These are phyloP conservation scores for Micractinium sp. DNA, from an alignment of 139 green algal genomes.

Conservation along the genomic window DNA sequence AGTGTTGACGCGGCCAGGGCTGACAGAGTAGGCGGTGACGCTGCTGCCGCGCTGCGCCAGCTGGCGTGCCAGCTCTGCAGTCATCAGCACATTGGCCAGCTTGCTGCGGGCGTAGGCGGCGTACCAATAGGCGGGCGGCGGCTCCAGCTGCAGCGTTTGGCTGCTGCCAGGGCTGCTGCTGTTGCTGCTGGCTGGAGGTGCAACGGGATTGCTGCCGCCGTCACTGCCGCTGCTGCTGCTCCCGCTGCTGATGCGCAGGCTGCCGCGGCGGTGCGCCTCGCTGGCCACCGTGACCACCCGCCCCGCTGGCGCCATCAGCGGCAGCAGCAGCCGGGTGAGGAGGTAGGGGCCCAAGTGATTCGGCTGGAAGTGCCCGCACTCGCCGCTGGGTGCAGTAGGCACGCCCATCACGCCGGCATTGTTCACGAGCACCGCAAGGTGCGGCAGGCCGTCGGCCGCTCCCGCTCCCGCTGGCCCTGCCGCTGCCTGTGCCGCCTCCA, in stretches of 20 bases:
- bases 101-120: slow-evolving; percentile 66
- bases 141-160: not conserved
- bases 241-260: slow-evolving; percentile 1
- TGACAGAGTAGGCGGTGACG: slow-evolving; percentile 39
- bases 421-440: slow-evolving; percentile 65
- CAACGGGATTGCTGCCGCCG: not conserved
- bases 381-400: slow-evolving; percentile 1
- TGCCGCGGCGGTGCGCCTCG: slow-evolving; percentile 56
- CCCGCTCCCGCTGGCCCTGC: not conserved
- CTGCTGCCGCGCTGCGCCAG: slow-evolving; percentile 4
- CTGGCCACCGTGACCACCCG: slow-evolving; percentile 69
- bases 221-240: not conserved
- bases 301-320: slow-evolving; percentile 39
- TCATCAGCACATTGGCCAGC: slow-evolving; percentile 71
- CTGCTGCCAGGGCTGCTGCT: not conserved
- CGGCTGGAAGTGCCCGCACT: slow-evolving; percentile 50
- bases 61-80: slow-evolving; percentile 59
- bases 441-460: not conserved
- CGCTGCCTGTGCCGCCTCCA: slow-evolving; percentile 3
- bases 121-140: slow-evolving; percentile 38
- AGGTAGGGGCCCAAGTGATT: slow-evolving; percentile 77
- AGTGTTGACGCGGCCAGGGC: slow-evolving; percentile 49
- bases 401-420: slow-evolving; percentile 76
- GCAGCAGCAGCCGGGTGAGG: slow-evolving; percentile 68
- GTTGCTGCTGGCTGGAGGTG: too few relatives aligned